Percentiles rank a stretch among this genome's conserved stretches.
Evolutionary conservation across 768 basidiomycete genomes (phyloP).

Genomic region (Lactarius pseudohatsudake): DNA sequence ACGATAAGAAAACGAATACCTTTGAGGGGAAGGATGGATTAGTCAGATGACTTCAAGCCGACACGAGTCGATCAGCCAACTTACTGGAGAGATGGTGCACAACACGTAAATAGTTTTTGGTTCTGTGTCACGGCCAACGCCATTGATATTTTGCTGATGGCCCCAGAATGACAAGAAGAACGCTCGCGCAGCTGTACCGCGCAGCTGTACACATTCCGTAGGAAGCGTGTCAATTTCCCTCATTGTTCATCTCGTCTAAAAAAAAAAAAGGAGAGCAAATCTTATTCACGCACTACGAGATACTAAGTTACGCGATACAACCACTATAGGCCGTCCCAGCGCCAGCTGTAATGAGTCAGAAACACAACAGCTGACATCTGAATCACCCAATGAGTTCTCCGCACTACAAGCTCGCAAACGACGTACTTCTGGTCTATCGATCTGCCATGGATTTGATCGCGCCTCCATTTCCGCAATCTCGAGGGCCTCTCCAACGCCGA

Average conservation of each 20-base stretch:
- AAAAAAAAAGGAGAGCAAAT: background rate
- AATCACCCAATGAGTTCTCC: slow-evolving; percentile 40
- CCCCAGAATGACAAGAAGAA: slow-evolving; percentile 69
- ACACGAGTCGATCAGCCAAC: slow-evolving; percentile 33
- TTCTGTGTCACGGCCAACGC: slow-evolving; percentile 72
- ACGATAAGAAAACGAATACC: slow-evolving; percentile 59
- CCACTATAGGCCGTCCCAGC: slow-evolving; percentile 78
- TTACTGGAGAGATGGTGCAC: slow-evolving; percentile 64
- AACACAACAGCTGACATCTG: background rate
- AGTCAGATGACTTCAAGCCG: background rate
- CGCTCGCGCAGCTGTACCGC: slow-evolving; percentile 56
- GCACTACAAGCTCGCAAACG: slow-evolving; percentile 60
- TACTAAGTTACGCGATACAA: slow-evolving; percentile 53
- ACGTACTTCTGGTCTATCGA: slow-evolving; percentile 55
- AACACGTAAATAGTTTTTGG: slow-evolving; percentile 62
- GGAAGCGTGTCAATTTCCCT: slow-evolving; percentile 9
- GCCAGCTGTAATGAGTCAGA: slow-evolving; percentile 38
- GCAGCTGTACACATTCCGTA: too few species aligned
- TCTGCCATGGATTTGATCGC: slow-evolving; percentile 47
- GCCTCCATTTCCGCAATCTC: slow-evolving; percentile 60
- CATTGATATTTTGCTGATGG: slow-evolving; percentile 57
- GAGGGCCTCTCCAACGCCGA: slow-evolving; percentile 58
- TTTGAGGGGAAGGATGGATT: slow-evolving; percentile 37
- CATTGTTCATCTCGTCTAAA: background rate
- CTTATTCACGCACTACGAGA: slow-evolving; percentile 52